A percentile compares a stretch with the other conserved stretches of the same genome.
Evolutionary conservation across 805 yeast species (phyloP).

Genomic region (Kodamaea lidongshanica): DNA sequence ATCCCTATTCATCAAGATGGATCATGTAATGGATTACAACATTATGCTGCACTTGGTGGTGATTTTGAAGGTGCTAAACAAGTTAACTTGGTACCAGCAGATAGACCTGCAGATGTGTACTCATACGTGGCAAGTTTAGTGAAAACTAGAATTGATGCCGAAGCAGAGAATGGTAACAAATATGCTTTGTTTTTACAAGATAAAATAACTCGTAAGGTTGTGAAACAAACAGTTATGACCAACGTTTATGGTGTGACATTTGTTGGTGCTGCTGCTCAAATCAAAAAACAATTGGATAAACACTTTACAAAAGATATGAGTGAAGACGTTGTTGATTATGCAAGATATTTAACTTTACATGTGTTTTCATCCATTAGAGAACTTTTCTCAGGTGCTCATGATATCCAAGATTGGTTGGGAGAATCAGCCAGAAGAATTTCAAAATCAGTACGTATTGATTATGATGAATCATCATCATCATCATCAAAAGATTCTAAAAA

Average conservation of each 20-base stretch:
- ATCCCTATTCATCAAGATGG: conserved; percentile 85
- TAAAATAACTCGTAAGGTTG: conserved; percentile 75
- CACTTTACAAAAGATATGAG: conserved; percentile 43
- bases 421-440: conserved; percentile 77
- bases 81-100: conserved; percentile 67
- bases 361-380: conserved; percentile 83
- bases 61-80: conserved; percentile 77
- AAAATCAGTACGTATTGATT: conserved; percentile 66
- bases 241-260: conserved; percentile 96
- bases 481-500: conserved; percentile 23
- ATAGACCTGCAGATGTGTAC: conserved; percentile 73
- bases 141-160: conserved; percentile 46
- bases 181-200: conserved; percentile 52
- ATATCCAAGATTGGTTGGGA: conserved; percentile 94
- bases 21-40: conserved; percentile 81
- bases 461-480: conserved; percentile 20
- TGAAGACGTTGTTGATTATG: conserved; percentile 36
- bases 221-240: conserved; percentile 97
- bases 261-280: conserved; percentile 88
- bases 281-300: conserved; percentile 66
- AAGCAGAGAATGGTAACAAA: conserved; percentile 48
- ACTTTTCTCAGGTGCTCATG: conserved; percentile 85
- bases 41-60: conserved; percentile 84
- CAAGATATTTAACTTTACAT: conserved; percentile 62
- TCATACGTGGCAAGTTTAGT: conserved; percentile 64